Base-by-base conservation (phyloP, 108 stramenopile genomes). In the Fistulifera solaris region DNA sequence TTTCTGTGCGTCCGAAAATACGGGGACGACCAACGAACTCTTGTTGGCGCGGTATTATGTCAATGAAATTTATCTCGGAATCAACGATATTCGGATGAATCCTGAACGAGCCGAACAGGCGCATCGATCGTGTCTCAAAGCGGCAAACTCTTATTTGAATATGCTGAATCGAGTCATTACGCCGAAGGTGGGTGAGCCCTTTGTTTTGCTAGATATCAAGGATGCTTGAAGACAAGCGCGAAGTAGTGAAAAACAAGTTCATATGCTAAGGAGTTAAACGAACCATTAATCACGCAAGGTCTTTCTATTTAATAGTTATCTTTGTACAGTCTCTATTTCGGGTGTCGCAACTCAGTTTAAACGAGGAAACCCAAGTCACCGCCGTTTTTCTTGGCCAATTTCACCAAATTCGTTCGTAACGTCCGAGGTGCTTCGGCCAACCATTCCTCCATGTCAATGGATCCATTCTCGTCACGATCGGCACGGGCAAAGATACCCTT, bases 341-440 rank as follows among this genome's bases (percentile, higher is more conserved):
- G 3, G 31, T 35, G 8, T n/a, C n/a, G n/a, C n/a, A n/a, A n/a
- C n/a, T n/a, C n/a, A n/a, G n/a, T n/a, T 68, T 68, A 92, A 14
- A 75, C 83, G 39, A 92, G 59, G 51, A 92, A 72, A 16, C 90
- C 90, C 50, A 92, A 60, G 24, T 87, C 86, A 35, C 79, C 83
- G 23, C 90, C 90, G 51, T 92, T 92, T 43, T 70, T 72, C 84
- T 92, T 92, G 21, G 90, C 90, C 40, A 92, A 62, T 67, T 85
- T 92, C 41, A 84, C 69, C 56, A 92, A 61, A 42, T 87, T 85
- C 6, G 80, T 81, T 46, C 59, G 68, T 1, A 92, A 64, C 19
- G 83, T 85, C 54, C 67, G 80, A 12, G 85, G 89, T 8, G 85
- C 83, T 63, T 82, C 85, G 8, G 48, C 27, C 57, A 67, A 57